These are phyloP conservation scores for Silybum marianum DNA, from an alignment of 129 eudicot genomes.

Conservation along the genomic window DNA sequence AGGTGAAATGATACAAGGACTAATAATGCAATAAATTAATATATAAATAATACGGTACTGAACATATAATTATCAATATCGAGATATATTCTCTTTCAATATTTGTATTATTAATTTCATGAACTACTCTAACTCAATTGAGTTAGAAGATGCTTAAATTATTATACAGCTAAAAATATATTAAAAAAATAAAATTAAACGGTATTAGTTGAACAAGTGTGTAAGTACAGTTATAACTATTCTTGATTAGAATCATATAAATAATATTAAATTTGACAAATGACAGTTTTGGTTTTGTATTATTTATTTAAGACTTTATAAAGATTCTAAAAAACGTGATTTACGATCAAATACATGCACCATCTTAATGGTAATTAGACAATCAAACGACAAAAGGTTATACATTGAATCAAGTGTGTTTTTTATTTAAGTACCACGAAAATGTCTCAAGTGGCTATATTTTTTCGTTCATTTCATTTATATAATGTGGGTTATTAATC, in stretches of 20 bases:
- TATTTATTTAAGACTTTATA: neutral
- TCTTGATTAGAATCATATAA: neutral
- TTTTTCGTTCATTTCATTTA: neutral
- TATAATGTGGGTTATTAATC: neutral
- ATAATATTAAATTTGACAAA: neutral
- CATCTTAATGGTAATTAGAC: slow-evolving; percentile 13
- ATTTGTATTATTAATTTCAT: neutral
- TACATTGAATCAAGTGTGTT: neutral
- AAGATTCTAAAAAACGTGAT: slow-evolving; percentile 20
- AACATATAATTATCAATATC: slow-evolving; percentile 6
- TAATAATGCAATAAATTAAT: slow-evolving; percentile 29
- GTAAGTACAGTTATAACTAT: slow-evolving; percentile 16
- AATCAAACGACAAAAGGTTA: slow-evolving; percentile 16
- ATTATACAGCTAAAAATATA: slow-evolving; percentile 1
- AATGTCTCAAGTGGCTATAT: neutral
- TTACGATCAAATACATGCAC: slow-evolving; percentile 30
- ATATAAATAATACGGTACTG: neutral
- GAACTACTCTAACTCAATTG: neutral
- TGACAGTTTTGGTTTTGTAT: slow-evolving; percentile 26
- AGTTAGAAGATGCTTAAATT: slow-evolving; percentile 22
- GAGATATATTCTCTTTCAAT: slow-evolving; percentile 27
- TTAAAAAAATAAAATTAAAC: slow-evolving; percentile 5
- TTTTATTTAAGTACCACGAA: neutral
- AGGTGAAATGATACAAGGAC: slow-evolving; percentile 28
- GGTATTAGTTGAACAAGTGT: slow-evolving; percentile 26